These are phyloP conservation scores for Microdochium paspali DNA, from an alignment of 2,329 filamentous ascomycete genomes.

Conservation along the genomic window DNA sequence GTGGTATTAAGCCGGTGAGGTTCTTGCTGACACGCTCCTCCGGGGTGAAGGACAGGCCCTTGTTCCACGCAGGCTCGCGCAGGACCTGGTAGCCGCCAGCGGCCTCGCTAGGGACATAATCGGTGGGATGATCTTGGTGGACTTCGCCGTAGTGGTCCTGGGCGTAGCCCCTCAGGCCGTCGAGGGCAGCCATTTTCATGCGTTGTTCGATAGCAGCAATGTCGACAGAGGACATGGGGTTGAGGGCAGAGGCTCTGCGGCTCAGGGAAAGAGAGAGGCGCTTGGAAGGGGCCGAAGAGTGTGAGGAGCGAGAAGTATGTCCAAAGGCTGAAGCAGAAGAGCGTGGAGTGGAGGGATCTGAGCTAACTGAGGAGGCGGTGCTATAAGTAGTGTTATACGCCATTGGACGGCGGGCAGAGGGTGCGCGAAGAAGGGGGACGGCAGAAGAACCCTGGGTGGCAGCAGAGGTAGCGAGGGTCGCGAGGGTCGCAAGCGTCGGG, in stretches of 20 bases:
- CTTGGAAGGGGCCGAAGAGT: constrained; percentile 42
- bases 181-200: constrained; percentile 51
- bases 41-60: constrained; percentile 55
- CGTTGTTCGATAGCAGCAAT: constrained; percentile 46
- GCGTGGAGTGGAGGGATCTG: constrained; percentile 45
- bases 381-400: constrained; percentile 32
- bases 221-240: constrained; percentile 49
- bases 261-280: constrained; percentile 38
- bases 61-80: constrained; percentile 55
- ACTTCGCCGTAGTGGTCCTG: constrained; percentile 47
- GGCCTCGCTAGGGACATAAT: constrained; percentile 40
- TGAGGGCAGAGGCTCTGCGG: constrained; percentile 40
- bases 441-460: constrained; percentile 10
- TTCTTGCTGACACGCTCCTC: constrained; percentile 56
- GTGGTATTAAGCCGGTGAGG: constrained; percentile 56
- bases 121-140: constrained; percentile 40
- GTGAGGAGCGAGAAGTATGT: constrained; percentile 36
- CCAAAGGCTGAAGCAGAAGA: constrained; percentile 41
- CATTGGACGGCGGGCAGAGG: constrained; percentile 24
- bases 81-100: constrained; percentile 54
- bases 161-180: constrained; percentile 51
- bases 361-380: constrained; percentile 25
- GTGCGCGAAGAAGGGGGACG: constrained; percentile 11
- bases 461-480: constrained; percentile 3
- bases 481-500: constrained; percentile 1